Evolutionary conservation across 2,329 filamentous ascomycete species (phyloP), one percentile per base, ranked within the genome.

Genomic region (Trichoderma sp.): DNA sequence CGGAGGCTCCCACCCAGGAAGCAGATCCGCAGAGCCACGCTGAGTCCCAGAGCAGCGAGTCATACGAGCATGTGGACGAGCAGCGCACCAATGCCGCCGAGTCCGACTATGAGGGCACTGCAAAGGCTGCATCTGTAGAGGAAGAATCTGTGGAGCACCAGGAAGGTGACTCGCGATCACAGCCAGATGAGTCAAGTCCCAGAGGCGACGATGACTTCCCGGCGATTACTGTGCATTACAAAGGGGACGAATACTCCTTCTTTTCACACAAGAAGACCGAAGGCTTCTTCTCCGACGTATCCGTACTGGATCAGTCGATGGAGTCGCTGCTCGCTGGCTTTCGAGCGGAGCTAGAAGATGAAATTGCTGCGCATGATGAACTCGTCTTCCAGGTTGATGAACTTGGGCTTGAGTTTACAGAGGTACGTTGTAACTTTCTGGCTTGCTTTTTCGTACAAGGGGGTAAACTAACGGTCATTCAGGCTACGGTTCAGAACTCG

Each of bases 371-470:
- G 3, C 76, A 78, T 19, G 82, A 85, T 60, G 82, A 85, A 64
- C 72, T 85, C 48, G 76, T 80, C n/a, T 77, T 84, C 47, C 80
- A 82, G 66, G 74, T 85, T 54, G 81, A 84, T 30, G 80, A 83
- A 66, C 77, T 85, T 47, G 81, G 81, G 9, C 75, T 85, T 39
- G 82, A 85, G 71, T 83, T 84, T 71, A 75, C 80, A 21, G 82
- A 85, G 75, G 81, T 82, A 74, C 68, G 79, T 67, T 67, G 17
- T 54, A 14, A 10, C 7, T 19, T 9, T 6, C n/a, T 5, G 19
- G 7, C 5, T 39, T 21, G 9, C 4, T 17, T 3, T 15, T 5
- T 10, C 30, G 21, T 21, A 50, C 34, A 5, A 0, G 6, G 12
- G 17, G 10, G 50, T 15, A 19, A 24, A 24, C 51, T 78, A 71